These are phyloP conservation scores for Russula sp. DNA, from an alignment of 768 basidiomycete genomes.

Conservation along the genomic window DNA sequence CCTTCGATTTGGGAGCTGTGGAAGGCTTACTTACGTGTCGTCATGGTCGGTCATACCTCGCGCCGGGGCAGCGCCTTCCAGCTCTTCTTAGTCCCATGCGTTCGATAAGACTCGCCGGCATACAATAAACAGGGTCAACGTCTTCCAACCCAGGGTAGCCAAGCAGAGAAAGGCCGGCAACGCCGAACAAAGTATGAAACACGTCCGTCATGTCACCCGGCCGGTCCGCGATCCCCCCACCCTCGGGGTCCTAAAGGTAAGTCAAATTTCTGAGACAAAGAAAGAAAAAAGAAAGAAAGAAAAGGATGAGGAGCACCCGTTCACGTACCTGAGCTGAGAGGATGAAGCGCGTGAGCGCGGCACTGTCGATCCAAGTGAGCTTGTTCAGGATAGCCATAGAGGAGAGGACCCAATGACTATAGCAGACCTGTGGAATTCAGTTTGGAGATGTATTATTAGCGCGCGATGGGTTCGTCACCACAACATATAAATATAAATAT, in stretches of 20 bases:
- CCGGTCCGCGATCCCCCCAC: constrained; percentile 91
- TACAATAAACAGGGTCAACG: constrained; percentile 94
- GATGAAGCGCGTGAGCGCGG: constrained; percentile 77
- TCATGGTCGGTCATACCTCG: constrained; percentile 10
- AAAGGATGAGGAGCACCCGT: not conserved
- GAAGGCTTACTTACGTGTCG: not conserved
- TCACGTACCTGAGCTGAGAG: constrained; percentile 73
- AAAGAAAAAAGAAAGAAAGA: not conserved
- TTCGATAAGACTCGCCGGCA: constrained; percentile 79
- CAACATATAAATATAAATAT: not conserved
- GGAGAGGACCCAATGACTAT: constrained; percentile 96
- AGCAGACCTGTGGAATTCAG: constrained; percentile 67
- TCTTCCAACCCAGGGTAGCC: constrained; percentile 83
- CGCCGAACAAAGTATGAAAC: constrained; percentile 93
- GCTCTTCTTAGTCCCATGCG: constrained; percentile 57
- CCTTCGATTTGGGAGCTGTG: not conserved
- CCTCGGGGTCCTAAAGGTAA: constrained; percentile 85
- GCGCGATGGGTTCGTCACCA: not conserved
- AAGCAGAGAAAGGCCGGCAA: constrained; percentile 81
- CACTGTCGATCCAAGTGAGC: constrained; percentile 81
- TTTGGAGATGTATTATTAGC: not conserved
- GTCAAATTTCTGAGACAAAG: not conserved
- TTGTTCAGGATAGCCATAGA: constrained; percentile 80
- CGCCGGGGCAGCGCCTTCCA: constrained; percentile 57
- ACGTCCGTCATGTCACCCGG: constrained; percentile 94